phyloP scores from a whole-genome alignment of 73 alveolate genomes.

The Paramecium sonneborni region DNA sequence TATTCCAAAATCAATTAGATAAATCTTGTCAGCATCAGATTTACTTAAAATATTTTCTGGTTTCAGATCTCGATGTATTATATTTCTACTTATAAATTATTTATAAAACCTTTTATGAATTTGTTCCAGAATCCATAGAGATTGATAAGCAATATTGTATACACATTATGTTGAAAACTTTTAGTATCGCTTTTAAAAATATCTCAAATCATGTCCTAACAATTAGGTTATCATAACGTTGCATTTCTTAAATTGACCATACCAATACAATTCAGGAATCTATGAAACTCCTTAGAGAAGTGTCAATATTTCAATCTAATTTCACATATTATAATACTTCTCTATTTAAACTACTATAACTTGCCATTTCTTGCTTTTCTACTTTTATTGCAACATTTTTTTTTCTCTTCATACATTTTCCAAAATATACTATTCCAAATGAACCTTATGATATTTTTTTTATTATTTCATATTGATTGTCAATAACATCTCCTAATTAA shows the following conservation, averaged over 20 bases:
- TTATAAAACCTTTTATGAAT: constrained; percentile 10
- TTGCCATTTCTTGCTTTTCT: constrained; percentile 48
- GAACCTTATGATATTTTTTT: constrained; percentile 59
- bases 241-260: constrained; percentile 65
- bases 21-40: not conserved
- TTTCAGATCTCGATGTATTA: constrained; percentile 50
- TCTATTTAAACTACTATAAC: not conserved
- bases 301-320: constrained; percentile 26
- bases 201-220: constrained; percentile 72
- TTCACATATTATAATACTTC: not conserved
- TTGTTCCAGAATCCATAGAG: not conserved
- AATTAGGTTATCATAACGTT: constrained; percentile 83
- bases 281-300: constrained; percentile 21
- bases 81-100: not conserved
- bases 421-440: constrained; percentile 56
- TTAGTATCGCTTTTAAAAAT: not conserved
- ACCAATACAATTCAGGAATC: constrained; percentile 72
- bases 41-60: constrained; percentile 46
- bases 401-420: constrained; percentile 23
- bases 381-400: constrained; percentile 65
- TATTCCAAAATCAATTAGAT: constrained; percentile 36
- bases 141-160: not conserved
- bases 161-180: not conserved
- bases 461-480: not conserved
- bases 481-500: constrained; percentile 43